A percentile compares a stretch with the other conserved stretches of the same genome.
Conservation (phyloP, 768 basidiomycete species). For the Podaxis mareebaensis region DNA sequence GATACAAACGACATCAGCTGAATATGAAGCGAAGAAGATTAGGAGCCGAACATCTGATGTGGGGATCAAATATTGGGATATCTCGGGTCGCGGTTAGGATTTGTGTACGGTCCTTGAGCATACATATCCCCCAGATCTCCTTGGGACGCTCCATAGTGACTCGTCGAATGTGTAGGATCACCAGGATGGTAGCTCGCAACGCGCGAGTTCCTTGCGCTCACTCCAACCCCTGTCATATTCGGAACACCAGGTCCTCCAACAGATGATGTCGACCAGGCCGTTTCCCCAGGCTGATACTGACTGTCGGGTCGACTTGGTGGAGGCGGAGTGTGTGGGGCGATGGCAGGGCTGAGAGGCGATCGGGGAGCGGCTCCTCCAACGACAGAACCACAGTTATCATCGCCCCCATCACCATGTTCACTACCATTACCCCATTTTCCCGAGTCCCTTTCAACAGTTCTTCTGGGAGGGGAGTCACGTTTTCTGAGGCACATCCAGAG, state of each 20-base stretch:
- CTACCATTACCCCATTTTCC: constrained; percentile 4
- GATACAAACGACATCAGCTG: neutral
- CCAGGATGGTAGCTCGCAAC: constrained; percentile 6
- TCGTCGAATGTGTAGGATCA: constrained; percentile 1
- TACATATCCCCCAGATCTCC: constrained; percentile 3
- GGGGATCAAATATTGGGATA: neutral
- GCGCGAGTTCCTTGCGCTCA: constrained; percentile 12
- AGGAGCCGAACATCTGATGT: neutral
- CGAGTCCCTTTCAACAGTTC: neutral
- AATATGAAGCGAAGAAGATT: neutral
- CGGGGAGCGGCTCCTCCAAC: neutral
- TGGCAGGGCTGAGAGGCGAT: neutral
- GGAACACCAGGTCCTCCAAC: constrained; percentile 15
- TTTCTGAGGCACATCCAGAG: constrained; percentile 11
- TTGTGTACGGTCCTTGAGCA: neutral
- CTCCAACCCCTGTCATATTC: constrained; percentile 15
- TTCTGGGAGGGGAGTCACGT: neutral
- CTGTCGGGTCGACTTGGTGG: constrained; percentile 15
- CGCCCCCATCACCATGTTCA: neutral
- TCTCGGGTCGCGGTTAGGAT: neutral
- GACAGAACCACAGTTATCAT: constrained; percentile 1
- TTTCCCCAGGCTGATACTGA: constrained; percentile 7
- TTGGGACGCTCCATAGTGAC: constrained; percentile 7
- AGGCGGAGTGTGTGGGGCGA: neutral
- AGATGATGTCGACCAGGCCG: constrained; percentile 12